phyloP scores from a whole-genome alignment of 2,329 filamentous ascomycete genomes.

The Cordyceps farinosa region DNA sequence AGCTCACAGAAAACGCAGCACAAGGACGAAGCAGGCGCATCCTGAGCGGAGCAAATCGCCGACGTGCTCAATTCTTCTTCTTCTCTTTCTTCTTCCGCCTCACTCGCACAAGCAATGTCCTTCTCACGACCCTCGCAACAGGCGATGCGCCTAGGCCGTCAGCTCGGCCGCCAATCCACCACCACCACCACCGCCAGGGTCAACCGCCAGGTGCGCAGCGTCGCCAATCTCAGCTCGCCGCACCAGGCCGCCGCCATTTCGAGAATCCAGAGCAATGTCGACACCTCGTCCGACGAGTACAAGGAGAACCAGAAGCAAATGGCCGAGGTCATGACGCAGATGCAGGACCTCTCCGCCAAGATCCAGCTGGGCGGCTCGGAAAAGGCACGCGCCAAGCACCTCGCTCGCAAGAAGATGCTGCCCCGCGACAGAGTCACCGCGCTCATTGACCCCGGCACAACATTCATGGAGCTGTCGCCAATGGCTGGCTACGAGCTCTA shows the following conservation, averaged over 20 bases:
- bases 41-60: not conserved
- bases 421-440: slow-evolving; percentile 84
- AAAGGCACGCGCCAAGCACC: slow-evolving; percentile 83
- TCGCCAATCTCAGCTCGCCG: slow-evolving; percentile 75
- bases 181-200: slow-evolving; percentile 27
- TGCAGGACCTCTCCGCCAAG: slow-evolving; percentile 66
- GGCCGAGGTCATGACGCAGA: slow-evolving; percentile 64
- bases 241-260: slow-evolving; percentile 83
- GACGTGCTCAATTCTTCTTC: not conserved
- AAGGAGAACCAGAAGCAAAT: slow-evolving; percentile 77
- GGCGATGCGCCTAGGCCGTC: slow-evolving; percentile 39
- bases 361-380: slow-evolving; percentile 74
- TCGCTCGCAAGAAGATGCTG: slow-evolving; percentile 88
- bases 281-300: slow-evolving; percentile 74
- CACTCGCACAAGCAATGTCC: slow-evolving; percentile 38
- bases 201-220: slow-evolving; percentile 34
- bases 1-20: not conserved
- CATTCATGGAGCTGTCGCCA: slow-evolving; percentile 91
- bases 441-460: slow-evolving; percentile 82
- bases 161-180: slow-evolving; percentile 30
- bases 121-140: slow-evolving; percentile 45
- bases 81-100: not conserved
- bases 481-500: slow-evolving; percentile 86
- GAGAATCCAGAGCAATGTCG: slow-evolving; percentile 70
- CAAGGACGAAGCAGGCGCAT: not conserved